A percentile compares a stretch with the other conserved stretches of the same genome.
These are phyloP conservation scores for Rutstroemia sp. DNA, from an alignment of 2,329 filamentous ascomycete genomes.

Conservation along the genomic window DNA sequence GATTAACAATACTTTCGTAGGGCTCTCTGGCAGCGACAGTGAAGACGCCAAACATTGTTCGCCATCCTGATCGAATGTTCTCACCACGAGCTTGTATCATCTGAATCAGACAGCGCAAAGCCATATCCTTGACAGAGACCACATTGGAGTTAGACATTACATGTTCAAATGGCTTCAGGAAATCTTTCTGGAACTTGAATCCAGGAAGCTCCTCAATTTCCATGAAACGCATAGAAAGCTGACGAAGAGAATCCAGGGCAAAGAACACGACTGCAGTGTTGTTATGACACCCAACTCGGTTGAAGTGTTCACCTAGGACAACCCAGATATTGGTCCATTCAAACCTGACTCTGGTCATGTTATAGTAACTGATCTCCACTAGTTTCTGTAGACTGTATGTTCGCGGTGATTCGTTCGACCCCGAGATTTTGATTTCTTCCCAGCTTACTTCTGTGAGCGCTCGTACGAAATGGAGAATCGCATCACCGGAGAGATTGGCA, in stretches of 20 bases:
- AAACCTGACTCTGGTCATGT: conserved; percentile 96
- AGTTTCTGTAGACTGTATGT: conserved; percentile 98
- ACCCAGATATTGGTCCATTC: conserved; percentile 99
- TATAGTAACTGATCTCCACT: conserved; percentile 98
- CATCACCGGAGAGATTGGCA: conserved; percentile 83
- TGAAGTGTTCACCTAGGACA: conserved; percentile 96
- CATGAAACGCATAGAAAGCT: conserved; percentile 98
- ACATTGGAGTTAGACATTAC: conserved; percentile 91
- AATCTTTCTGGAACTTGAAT: conserved; percentile 99
- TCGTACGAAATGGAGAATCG: conserved; percentile 90
- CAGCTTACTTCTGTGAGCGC: conserved; percentile 94
- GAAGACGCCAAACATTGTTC: conserved; percentile 99
- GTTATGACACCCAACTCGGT: conserved; percentile 90
- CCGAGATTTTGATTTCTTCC: conserved; percentile 98
- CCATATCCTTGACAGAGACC: conserved; percentile 94
- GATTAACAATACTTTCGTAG: conserved; percentile 90
- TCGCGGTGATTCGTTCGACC: conserved; percentile 87
- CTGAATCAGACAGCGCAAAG: conserved; percentile 89
- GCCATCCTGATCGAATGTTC: conserved; percentile 96
- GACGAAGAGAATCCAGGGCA: conserved; percentile 86
- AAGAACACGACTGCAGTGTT: conserved; percentile 98
- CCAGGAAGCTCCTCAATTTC: conserved; percentile 95
- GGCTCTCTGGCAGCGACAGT: conserved; percentile 90
- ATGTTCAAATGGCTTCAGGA: conserved; percentile 96
- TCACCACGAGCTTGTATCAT: conserved; percentile 98